Conservation (phyloP, 2,329 filamentous ascomycete species). For the Colletotrichum acutatum region DNA sequence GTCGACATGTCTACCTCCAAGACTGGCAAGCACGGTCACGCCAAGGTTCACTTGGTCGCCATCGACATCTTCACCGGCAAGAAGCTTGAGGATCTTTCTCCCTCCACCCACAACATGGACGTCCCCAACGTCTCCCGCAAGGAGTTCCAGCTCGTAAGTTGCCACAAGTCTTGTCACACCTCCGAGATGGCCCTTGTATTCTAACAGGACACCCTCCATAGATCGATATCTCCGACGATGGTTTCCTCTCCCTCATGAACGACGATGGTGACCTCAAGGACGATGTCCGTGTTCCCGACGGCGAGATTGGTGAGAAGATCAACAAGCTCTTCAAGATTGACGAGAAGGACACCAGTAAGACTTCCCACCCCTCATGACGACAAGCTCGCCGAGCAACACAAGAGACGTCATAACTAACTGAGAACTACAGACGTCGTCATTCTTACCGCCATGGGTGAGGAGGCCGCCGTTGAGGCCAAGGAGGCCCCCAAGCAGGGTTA, state of each 20-base stretch:
- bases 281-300: slow-evolving; percentile 92
- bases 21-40: slow-evolving; percentile 99
- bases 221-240: slow-evolving; percentile 94
- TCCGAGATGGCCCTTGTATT: slow-evolving; percentile 18
- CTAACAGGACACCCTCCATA: slow-evolving; percentile 48
- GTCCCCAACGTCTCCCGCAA: slow-evolving; percentile 91
- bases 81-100: slow-evolving; percentile 99
- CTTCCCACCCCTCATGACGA: neutral
- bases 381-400: slow-evolving; percentile 1
- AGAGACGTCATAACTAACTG: slow-evolving; percentile 11
- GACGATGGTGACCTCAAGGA: slow-evolving; percentile 90
- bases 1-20: slow-evolving; percentile 99
- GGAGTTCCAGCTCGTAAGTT: slow-evolving; percentile 94
- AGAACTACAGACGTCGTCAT: slow-evolving; percentile 80
- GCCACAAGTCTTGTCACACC: too few species aligned
- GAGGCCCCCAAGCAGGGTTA: slow-evolving; percentile 73
- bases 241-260: slow-evolving; percentile 93
- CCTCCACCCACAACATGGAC: slow-evolving; percentile 98
- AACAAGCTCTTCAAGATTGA: slow-evolving; percentile 80
- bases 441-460: slow-evolving; percentile 96
- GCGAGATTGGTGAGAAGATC: slow-evolving; percentile 90
- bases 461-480: slow-evolving; percentile 92
- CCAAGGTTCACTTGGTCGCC: slow-evolving; percentile 98
- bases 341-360: slow-evolving; percentile 95
- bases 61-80: slow-evolving; percentile 99